These are phyloP conservation scores for Ustilago shanxiensis DNA, from an alignment of 1,284 basidiomycete genomes.

Conservation along the genomic window DNA sequence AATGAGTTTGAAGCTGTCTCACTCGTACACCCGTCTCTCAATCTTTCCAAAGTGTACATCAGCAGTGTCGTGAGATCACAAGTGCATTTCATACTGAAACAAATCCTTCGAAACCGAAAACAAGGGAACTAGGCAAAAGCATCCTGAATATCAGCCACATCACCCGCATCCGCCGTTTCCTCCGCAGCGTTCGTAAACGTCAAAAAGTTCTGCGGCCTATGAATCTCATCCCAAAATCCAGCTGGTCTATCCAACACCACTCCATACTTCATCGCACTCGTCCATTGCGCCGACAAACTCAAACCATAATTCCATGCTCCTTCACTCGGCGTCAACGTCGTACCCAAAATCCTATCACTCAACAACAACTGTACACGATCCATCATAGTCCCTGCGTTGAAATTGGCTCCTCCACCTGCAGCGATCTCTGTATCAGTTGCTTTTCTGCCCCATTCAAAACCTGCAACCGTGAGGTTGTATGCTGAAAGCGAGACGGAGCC, in stretches of 20 bases:
- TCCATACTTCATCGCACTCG: conserved; percentile 83
- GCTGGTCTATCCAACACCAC: conserved; percentile 91
- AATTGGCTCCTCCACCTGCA: conserved; percentile 76
- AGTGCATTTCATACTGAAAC: conserved; percentile 3
- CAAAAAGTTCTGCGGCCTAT: conserved; percentile 76
- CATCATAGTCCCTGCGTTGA: conserved; percentile 88
- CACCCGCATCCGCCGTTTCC: conserved; percentile 25
- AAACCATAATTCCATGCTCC: conserved; percentile 68
- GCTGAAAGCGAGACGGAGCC: conserved; percentile 95
- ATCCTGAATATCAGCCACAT: conserved; percentile 64
- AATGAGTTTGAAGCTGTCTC: no score
- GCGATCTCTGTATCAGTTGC: conserved; percentile 81
- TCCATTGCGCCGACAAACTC: conserved; percentile 87
- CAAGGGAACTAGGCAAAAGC: conserved; percentile 51
- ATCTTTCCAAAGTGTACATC: no score
- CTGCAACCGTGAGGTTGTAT: conserved; percentile 87
- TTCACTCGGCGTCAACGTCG: conserved; percentile 64
- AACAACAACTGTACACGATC: conserved; percentile 94
- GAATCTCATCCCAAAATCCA: conserved; percentile 95
- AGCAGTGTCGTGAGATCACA: neutral
- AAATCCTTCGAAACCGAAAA: neutral
- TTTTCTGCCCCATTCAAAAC: conserved; percentile 99
- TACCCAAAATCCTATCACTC: conserved; percentile 77
- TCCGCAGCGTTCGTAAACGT: conserved; percentile 56
- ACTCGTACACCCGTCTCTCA: no score